A percentile compares a stretch with the other conserved stretches of the same genome.
Conservation (phyloP, 1,139 yeast genomes). For the Yamadazyma kanchanaburiensis region DNA sequence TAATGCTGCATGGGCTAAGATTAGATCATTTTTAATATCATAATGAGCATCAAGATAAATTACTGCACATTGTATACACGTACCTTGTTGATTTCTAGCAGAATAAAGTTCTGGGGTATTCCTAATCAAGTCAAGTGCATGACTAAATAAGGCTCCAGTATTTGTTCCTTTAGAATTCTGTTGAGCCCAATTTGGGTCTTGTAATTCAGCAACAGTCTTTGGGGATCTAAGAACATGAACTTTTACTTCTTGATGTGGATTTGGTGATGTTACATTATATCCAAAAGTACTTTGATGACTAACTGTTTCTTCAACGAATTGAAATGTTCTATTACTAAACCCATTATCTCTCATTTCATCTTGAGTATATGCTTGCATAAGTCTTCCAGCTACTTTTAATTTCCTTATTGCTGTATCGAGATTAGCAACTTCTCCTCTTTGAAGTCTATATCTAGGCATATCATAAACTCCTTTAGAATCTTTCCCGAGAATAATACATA, state of each 20-base stretch:
- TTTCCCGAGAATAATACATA: conserved; percentile 71
- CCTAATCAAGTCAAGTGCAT: conserved; percentile 70
- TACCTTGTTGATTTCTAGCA: conserved; percentile 15
- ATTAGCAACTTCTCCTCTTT: conserved; percentile 62
- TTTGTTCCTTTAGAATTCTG: conserved; percentile 73
- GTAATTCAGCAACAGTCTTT: conserved; percentile 63
- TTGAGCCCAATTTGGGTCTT: conserved; percentile 82
- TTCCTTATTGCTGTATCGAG: conserved; percentile 73
- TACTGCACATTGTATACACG: conserved; percentile 78
- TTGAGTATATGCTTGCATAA: conserved; percentile 91
- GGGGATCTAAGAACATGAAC: conserved; percentile 71
- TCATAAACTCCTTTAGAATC: conserved; percentile 78
- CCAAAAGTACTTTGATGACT: conserved; percentile 35
- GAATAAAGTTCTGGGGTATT: conserved; percentile 28
- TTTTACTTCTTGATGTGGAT: conserved; percentile 63
- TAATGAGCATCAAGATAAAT: conserved; percentile 82
- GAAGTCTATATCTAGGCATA: conserved; percentile 56
- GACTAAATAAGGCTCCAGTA: conserved; percentile 71
- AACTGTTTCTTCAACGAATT: conserved; percentile 64
- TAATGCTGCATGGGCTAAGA: conserved; percentile 87
- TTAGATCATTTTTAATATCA: conserved; percentile 58
- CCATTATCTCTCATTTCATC: conserved; percentile 86
- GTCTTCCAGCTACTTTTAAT: conserved; percentile 77
- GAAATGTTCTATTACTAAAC: conserved; percentile 76
- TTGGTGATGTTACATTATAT: conserved; percentile 26